These are phyloP conservation scores for Bipolaris cookei DNA, from an alignment of 2,329 filamentous ascomycete species.

Conservation along the genomic window DNA sequence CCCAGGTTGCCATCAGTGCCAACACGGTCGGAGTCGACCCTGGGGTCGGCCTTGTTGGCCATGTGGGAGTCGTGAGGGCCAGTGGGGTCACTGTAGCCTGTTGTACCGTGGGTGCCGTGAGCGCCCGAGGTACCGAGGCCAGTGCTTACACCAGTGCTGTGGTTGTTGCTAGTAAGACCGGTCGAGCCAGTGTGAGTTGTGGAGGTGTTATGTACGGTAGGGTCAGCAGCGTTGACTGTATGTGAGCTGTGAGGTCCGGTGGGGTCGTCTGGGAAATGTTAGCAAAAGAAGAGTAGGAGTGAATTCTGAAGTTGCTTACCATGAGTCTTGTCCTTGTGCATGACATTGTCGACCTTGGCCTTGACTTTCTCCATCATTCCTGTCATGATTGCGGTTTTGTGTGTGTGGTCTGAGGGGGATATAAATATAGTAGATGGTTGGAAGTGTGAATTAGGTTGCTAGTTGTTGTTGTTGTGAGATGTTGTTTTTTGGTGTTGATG, in stretches of 20 bases:
- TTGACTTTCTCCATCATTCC: slow-evolving; percentile 47
- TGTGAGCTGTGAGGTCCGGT: slow-evolving; percentile 40
- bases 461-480: slow-evolving; percentile 8
- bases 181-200: slow-evolving; percentile 18
- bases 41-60: slow-evolving; percentile 40
- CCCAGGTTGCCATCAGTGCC: slow-evolving; percentile 2
- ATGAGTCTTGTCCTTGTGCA: slow-evolving; percentile 46
- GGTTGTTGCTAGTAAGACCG: slow-evolving; percentile 4
- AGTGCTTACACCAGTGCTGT: slow-evolving; percentile 9
- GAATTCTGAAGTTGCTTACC: slow-evolving; percentile 15
- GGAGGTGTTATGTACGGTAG: slow-evolving; percentile 10
- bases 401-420: slow-evolving; percentile 9
- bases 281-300: slow-evolving; percentile 2
- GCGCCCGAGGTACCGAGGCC: slow-evolving; percentile 8
- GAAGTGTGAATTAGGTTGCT: slow-evolving; percentile 5
- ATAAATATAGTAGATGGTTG: slow-evolving; percentile 6
- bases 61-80: slow-evolving; percentile 42
- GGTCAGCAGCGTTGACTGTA: slow-evolving; percentile 34
- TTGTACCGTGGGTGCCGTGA: slow-evolving; percentile 3
- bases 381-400: slow-evolving; percentile 32
- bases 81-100: slow-evolving; percentile 39
- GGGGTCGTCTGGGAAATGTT: slow-evolving; percentile 29
- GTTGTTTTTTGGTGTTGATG: neutral
- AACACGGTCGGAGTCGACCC: slow-evolving; percentile 15
- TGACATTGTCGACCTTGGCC: slow-evolving; percentile 47